Evolutionary conservation across 371 early-diverging fungal genomes (phyloP).

Genomic region (Mortierella sp.): DNA sequence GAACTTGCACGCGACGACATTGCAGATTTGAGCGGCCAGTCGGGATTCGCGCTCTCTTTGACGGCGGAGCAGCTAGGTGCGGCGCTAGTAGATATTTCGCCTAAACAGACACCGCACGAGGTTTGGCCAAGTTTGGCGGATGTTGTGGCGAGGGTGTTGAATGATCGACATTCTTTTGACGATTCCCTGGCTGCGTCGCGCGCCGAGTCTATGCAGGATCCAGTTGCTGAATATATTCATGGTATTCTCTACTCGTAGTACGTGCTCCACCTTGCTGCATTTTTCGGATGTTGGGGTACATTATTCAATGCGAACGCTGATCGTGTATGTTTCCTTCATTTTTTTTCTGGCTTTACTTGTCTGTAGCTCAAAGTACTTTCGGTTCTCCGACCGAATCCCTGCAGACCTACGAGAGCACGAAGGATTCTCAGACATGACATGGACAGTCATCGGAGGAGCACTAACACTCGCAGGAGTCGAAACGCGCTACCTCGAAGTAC

Average conservation of each 20-base stretch:
- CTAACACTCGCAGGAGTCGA: not conserved
- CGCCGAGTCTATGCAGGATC: not conserved
- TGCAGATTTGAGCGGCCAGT: not conserved
- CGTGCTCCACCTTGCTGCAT: not conserved
- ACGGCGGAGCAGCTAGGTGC: not conserved
- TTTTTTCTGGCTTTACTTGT: not conserved
- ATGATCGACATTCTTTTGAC: not conserved
- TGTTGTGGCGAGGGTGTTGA: not conserved
- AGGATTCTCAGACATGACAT: slow-evolving; percentile 5
- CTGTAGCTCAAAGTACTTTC: not conserved
- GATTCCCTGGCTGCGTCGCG: not conserved
- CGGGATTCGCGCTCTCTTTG: not conserved
- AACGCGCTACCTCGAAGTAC: not conserved
- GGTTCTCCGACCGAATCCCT: slow-evolving; percentile 1
- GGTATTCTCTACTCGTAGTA: slow-evolving; percentile 13
- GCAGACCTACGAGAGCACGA: slow-evolving; percentile 4
- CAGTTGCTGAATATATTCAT: slow-evolving; percentile 1
- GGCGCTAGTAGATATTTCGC: not conserved
- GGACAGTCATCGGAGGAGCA: not conserved
- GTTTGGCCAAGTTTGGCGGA: not conserved
- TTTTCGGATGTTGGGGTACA: not conserved
- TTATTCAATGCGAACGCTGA: not conserved
- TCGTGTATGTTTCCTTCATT: not conserved
- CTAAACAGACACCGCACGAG: not conserved
- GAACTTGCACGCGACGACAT: not conserved